A percentile compares a stretch with the other conserved stretches of the same genome.
Evolutionary conservation across 1,284 basidiomycete genomes (phyloP).

Genomic region (Hortiboletus rubellus): DNA sequence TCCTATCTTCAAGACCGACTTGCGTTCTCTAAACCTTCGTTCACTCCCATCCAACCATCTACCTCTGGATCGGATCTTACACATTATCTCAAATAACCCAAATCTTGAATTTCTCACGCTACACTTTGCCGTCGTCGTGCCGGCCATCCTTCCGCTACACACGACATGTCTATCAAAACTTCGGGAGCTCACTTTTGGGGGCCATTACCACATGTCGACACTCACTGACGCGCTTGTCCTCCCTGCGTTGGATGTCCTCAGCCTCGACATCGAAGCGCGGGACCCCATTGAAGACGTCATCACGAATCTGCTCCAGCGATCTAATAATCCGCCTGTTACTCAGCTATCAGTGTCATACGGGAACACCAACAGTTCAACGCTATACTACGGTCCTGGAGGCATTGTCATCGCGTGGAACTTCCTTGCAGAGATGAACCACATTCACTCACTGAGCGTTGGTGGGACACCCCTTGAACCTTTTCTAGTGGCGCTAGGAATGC

Average conservation of each 20-base stretch:
- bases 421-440: constrained; percentile 44
- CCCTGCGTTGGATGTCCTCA: constrained; percentile 55
- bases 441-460: constrained; percentile 60
- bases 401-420: constrained; percentile 52
- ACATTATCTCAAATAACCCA: constrained; percentile 58
- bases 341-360: constrained; percentile 62
- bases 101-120: constrained; percentile 55
- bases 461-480: constrained; percentile 62
- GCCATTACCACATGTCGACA: constrained; percentile 60
- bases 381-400: constrained; percentile 44
- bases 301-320: constrained; percentile 55
- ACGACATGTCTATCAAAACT: constrained; percentile 52
- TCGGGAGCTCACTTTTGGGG: constrained; percentile 57
- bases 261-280: constrained; percentile 64
- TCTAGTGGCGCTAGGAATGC: constrained; percentile 52
- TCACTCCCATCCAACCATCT: constrained; percentile 62
- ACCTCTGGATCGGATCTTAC: constrained; percentile 62
- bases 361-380: constrained; percentile 39
- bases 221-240: constrained; percentile 62
- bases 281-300: constrained; percentile 70
- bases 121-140: constrained; percentile 58
- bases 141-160: constrained; percentile 59
- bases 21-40: constrained; percentile 59
- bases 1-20: constrained; percentile 57
- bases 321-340: constrained; percentile 52